Percentiles rank a stretch among this genome's conserved stretches.
Evolutionary conservation across 208 protist genomes (phyloP).

Genomic region (Leishmania tropica): DNA sequence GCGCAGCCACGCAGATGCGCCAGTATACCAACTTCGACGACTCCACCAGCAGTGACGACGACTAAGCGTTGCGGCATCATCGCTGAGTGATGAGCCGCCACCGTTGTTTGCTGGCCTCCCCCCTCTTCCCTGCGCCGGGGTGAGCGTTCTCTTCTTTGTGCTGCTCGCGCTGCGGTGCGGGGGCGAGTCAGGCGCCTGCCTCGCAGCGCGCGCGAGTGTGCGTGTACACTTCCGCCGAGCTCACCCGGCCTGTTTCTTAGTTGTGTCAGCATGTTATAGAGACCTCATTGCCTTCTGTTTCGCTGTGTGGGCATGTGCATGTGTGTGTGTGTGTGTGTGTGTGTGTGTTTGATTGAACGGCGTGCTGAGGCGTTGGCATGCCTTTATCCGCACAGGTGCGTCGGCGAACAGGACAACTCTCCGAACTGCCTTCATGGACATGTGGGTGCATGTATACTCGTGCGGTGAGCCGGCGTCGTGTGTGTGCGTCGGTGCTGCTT

Average conservation of each 20-base stretch:
- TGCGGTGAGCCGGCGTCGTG: background rate
- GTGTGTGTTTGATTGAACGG: background rate
- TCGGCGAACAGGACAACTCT: background rate
- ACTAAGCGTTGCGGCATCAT: background rate
- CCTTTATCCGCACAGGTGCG: background rate
- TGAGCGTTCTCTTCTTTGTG: background rate
- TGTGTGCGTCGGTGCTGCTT: background rate
- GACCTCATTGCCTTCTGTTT: background rate
- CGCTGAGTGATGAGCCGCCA: constrained; percentile 1
- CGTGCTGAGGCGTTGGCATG: background rate
- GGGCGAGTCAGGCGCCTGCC: background rate
- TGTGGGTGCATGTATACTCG: background rate
- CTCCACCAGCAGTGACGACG: constrained; percentile 28
- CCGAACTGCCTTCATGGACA: background rate
- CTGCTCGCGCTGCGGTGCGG: background rate
- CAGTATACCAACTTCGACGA: constrained; percentile 51
- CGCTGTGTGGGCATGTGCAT: background rate
- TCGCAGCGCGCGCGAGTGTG: background rate
- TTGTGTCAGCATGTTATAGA: background rate
- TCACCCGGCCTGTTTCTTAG: background rate
- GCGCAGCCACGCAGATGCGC: background rate
- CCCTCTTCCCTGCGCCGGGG: background rate
- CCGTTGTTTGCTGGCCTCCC: background rate
- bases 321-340: background rate
- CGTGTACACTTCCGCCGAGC: background rate